Base-by-base conservation (phyloP, 2,329 filamentous ascomycete species). In the Paracoccidioides lutzii region DNA sequence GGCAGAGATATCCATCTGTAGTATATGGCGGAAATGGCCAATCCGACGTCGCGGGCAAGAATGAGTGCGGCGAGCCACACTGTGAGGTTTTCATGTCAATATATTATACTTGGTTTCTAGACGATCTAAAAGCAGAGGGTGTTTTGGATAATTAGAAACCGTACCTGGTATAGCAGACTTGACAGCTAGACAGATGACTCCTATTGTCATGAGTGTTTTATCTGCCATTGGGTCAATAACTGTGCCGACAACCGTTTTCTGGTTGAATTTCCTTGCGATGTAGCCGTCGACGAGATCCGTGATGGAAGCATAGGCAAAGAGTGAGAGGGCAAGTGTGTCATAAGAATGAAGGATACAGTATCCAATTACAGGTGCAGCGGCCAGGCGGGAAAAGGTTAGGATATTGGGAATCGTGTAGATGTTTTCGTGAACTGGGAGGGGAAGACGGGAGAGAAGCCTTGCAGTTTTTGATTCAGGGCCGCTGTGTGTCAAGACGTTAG, bases 391-490 rank as follows among this genome's bases (percentile, higher is more conserved):
- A 62, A 91, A 84, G 1, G 93, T 98, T 54, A 98, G 79, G 59
- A 95, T 78, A 68, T 98, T 98, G 43, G 93, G 93, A n/a, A 98
- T 67, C 40, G 89, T 98, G 75, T 95, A 96, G 66, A 98, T 95
- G 67, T 98, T 90, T 73, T 98, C 93, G 68, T 85, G 88, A 2
- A 62, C 60, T 42, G 61, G 56, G 15, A 58, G 62, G 1, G 66
- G 62, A 15, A 67, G 60, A 44, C 66, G 62, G 57, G 69, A 67
- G 50, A 71, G 61, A 55, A 73, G 62, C 22, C 65, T 59, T 15
- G 66, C 58, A 30, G 67, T 69, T 49, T 66, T 68, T n/a, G 56
- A 46, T 40, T 35, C 9, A 5, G 49, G 37, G n/a, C 15, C 38
- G 38, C 49, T 33, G n/a, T 33, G 8, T n/a, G 22, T 22, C 22